Percentiles rank a stretch among this genome's conserved stretches.
Evolutionary conservation across 495 filamentous ascomycete genomes (phyloP).

Genomic region (Cercophora samala): DNA sequence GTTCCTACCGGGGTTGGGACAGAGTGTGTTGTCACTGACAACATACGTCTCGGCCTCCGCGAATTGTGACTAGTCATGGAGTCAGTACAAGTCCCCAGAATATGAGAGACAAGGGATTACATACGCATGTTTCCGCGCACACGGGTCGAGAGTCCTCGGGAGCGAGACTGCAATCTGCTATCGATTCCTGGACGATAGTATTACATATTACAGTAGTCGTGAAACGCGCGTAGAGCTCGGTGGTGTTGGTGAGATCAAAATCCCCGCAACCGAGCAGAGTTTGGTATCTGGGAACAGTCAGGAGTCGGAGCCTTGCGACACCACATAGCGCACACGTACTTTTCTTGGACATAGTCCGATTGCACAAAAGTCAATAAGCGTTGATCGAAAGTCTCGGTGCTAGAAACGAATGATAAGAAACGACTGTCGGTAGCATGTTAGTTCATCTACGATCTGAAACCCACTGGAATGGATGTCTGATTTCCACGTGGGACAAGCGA

Average conservation of each 20-base stretch:
- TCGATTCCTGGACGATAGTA: conserved; percentile 89
- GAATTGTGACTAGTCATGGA: conserved; percentile 60
- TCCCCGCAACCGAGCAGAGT: conserved; percentile 75
- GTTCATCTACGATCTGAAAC: conserved; percentile 13
- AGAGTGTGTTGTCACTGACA: conserved; percentile 68
- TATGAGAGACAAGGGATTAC: conserved; percentile 22
- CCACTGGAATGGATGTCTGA: conserved; percentile 1
- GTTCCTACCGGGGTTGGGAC: conserved; percentile 57
- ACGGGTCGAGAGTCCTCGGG: conserved; percentile 64
- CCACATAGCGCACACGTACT: conserved; percentile 53
- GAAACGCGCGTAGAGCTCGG: conserved; percentile 86
- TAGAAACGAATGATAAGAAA: conserved; percentile 79
- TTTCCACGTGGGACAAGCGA: conserved; percentile 19
- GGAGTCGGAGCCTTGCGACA: background rate
- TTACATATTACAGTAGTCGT: conserved; percentile 93
- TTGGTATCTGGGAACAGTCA: conserved; percentile 56
- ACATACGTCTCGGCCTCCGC: conserved; percentile 86
- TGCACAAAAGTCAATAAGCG: conserved; percentile 69
- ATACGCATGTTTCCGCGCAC: conserved; percentile 87
- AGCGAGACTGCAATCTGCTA: conserved; percentile 63
- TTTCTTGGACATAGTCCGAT: conserved; percentile 66
- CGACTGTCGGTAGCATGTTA: conserved; percentile 54
- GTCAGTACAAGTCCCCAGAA: conserved; percentile 26
- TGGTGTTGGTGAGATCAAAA: conserved; percentile 76
- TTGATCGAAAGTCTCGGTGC: conserved; percentile 71